Base-by-base conservation (phyloP, 108 stramenopile species). In the Discostella pseudostelligera region DNA sequence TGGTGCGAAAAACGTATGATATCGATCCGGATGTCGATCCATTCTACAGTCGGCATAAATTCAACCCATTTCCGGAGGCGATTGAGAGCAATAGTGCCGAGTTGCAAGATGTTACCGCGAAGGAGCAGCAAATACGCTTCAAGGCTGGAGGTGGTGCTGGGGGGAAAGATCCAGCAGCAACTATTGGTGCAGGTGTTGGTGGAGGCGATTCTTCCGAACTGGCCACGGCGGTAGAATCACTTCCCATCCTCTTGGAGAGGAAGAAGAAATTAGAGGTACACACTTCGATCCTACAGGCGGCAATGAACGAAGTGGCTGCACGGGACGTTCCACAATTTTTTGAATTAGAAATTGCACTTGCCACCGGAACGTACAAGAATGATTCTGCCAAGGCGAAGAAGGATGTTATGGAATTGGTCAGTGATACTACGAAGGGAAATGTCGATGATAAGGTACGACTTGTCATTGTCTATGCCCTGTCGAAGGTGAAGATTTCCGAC, bases 201-300 rank as follows among this genome's bases (percentile, higher is more conserved):
- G 79, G 79, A 1, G 67, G 60, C 8, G 62, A 70, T 51, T 69
- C 60, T 0, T 78, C 68, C 16, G 87, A 90, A 65, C 76, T 95
- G 69, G 86, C 87, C 39, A 84, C 75, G 4, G 97, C 97, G 3
- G 96, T 99, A 50, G 96, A 97, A 67, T 93, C 91, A 3, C 82
- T 99, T 28, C 99, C 99, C 2, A 84, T 87, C 21, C 75, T 99
- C 14, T 81, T 98, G 67, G 92, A 94, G 59, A 86, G 88, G 35
- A 99, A 99, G 81, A 95, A 94, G 74, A 87, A 88, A 48, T 67
- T 98, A 25, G 97, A 98, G 80, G 81, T 90, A 28, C 99, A 99
- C 76, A 98, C 97, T 0, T 94, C 93, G 47, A 91, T 99, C 48
- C 70, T 98, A 8, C 95, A 96, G 80, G 96, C 99, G 7, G 92